Conservation (phyloP, 352 stramenopile species). For the Phytophthora hybrid region DNA sequence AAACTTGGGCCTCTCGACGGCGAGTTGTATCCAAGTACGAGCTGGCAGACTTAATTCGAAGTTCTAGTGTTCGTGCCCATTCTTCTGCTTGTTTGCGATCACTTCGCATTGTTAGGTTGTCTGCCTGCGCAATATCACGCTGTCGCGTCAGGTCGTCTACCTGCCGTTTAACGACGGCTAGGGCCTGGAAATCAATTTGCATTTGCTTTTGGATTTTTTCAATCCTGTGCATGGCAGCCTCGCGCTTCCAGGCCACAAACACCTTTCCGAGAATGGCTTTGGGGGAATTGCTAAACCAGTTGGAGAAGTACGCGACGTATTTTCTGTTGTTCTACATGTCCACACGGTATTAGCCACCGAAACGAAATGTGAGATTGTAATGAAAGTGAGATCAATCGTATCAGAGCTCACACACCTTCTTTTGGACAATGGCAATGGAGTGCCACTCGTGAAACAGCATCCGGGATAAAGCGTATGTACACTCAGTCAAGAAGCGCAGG, state of each 20-base stretch:
- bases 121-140: conserved; percentile 55
- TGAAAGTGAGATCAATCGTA: not conserved
- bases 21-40: conserved; percentile 57
- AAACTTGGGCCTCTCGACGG: conserved; percentile 61
- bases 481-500: conserved; percentile 57
- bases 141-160: conserved; percentile 61
- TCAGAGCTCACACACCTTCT: conserved; percentile 51
- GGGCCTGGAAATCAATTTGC: conserved; percentile 38
- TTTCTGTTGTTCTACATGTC: conserved; percentile 69
- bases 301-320: conserved; percentile 77
- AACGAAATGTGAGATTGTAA: not conserved
- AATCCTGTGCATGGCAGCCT: conserved; percentile 38
- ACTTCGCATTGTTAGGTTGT: conserved; percentile 62
- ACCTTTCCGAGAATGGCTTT: conserved; percentile 64
- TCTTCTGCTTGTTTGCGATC: conserved; percentile 73
- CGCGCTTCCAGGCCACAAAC: conserved; percentile 64
- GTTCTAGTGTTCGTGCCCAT: conserved; percentile 52
- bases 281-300: conserved; percentile 67
- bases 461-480: conserved; percentile 51
- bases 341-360: not conserved
- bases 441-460: conserved; percentile 80
- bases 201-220: conserved; percentile 50
- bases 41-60: conserved; percentile 68
- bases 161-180: conserved; percentile 56
- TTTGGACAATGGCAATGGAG: conserved; percentile 59